A percentile compares a stretch with the other conserved stretches of the same genome.
phyloP scores from a whole-genome alignment of 768 basidiomycete species.

The Leccinum truebloodii region DNA sequence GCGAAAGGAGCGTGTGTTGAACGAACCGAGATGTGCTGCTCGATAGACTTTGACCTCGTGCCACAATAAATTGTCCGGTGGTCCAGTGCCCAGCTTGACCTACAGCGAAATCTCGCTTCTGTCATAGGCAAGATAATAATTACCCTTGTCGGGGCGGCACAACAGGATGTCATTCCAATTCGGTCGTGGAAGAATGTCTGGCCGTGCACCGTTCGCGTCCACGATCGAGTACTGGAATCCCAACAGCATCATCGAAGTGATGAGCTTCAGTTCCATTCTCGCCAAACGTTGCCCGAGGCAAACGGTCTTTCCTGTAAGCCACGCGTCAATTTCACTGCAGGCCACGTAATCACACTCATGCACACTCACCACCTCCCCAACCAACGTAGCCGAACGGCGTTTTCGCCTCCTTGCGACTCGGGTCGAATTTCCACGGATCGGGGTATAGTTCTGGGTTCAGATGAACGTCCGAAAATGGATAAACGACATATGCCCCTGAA shows the following conservation, averaged over 20 bases:
- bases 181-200: slow-evolving; percentile 52
- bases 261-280: slow-evolving; percentile 70
- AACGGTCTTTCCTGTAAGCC: slow-evolving; percentile 57
- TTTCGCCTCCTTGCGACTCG: slow-evolving; percentile 49
- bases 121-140: slow-evolving; percentile 54
- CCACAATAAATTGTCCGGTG: slow-evolving; percentile 16
- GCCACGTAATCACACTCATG: slow-evolving; percentile 19
- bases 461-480: slow-evolving; percentile 81
- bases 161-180: slow-evolving; percentile 80
- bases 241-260: slow-evolving; percentile 66
- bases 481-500: slow-evolving; percentile 73
- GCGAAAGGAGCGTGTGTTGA: slow-evolving; percentile 10
- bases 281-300: slow-evolving; percentile 78
- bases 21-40: slow-evolving; percentile 10
- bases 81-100: slow-evolving; percentile 30
- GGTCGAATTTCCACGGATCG: slow-evolving; percentile 80
- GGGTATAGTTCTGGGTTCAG: slow-evolving; percentile 70
- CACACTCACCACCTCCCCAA: slow-evolving; percentile 74
- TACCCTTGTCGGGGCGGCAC: slow-evolving; percentile 59
- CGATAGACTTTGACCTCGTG: slow-evolving; percentile 10
- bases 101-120: slow-evolving; percentile 20
- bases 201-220: slow-evolving; percentile 49
- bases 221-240: slow-evolving; percentile 62
- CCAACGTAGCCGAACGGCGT: slow-evolving; percentile 65
- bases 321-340: slow-evolving; percentile 12